Percentiles rank a stretch among this genome's conserved stretches.
Evolutionary conservation across 169 alveolate species (phyloP).

Genomic region (Babesia ovis): DNA sequence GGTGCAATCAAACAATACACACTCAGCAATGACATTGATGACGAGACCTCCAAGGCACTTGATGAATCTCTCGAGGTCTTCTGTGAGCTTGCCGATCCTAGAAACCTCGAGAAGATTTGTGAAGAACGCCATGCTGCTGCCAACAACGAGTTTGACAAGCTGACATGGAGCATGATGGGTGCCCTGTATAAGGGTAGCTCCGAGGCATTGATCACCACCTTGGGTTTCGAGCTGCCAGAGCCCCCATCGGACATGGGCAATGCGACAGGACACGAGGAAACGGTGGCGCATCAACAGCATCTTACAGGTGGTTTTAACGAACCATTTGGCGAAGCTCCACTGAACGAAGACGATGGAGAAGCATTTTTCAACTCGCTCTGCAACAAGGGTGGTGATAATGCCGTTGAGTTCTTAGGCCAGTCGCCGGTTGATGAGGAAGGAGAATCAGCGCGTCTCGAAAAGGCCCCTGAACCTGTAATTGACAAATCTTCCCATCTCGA

Average conservation of each 20-base stretch:
- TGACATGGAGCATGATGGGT: slow-evolving; percentile 67
- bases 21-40: slow-evolving; percentile 32
- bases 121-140: slow-evolving; percentile 24
- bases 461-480: background rate
- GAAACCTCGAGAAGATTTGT: slow-evolving; percentile 26
- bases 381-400: background rate
- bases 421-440: background rate
- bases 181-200: slow-evolving; percentile 24
- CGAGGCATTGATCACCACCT: slow-evolving; percentile 13
- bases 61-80: slow-evolving; percentile 46
- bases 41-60: slow-evolving; percentile 22
- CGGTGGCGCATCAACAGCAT: background rate
- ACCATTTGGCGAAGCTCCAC: slow-evolving; percentile 6
- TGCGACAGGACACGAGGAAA: background rate
- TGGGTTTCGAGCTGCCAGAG: slow-evolving; percentile 32
- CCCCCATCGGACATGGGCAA: background rate
- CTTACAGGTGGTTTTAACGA: background rate
- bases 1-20: slow-evolving; percentile 45
- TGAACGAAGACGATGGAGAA: slow-evolving; percentile 55
- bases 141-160: slow-evolving; percentile 58
- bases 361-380: slow-evolving; percentile 57
- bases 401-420: background rate
- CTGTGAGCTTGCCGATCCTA: slow-evolving; percentile 31
- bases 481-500: background rate
- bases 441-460: background rate